These are phyloP conservation scores for Solanum virginianum DNA, from an alignment of 257 asterid genomes.

Conservation along the genomic window DNA sequence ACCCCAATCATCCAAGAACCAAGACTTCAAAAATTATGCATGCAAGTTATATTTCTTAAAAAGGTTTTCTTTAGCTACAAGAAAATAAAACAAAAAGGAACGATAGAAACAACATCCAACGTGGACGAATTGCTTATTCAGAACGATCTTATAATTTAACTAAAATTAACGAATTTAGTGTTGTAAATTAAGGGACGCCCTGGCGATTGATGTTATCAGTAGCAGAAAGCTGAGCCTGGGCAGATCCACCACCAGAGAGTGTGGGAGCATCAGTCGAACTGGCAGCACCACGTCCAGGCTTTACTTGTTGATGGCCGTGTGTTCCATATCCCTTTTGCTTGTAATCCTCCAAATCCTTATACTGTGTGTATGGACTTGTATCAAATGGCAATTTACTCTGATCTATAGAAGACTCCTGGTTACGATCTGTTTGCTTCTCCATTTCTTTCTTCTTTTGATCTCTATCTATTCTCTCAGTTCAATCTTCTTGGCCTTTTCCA, in stretches of 20 bases:
- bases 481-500: neutral
- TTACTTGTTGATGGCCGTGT: slow-evolving; percentile 61
- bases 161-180: neutral
- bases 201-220: slow-evolving; percentile 23
- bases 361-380: slow-evolving; percentile 77
- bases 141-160: neutral
- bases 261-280: slow-evolving; percentile 89
- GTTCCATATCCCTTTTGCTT: slow-evolving; percentile 74
- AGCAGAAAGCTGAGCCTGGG: slow-evolving; percentile 19
- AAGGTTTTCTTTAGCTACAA: neutral
- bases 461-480: neutral
- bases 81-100: neutral
- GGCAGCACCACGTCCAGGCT: slow-evolving; percentile 81
- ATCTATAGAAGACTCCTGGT: neutral
- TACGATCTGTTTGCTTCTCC: slow-evolving; percentile 21
- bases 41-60: neutral
- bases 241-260: slow-evolving; percentile 14
- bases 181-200: slow-evolving; percentile 4
- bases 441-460: neutral
- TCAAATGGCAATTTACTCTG: neutral
- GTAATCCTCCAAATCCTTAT: slow-evolving; percentile 80
- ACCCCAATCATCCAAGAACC: neutral
- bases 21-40: neutral
- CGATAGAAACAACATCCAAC: neutral
- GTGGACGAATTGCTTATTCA: neutral